Evolutionary conservation across 1,139 yeast genomes (phyloP), one percentile per base, ranked within the genome.

Genomic region (Nakaseomyces nivariensis): DNA sequence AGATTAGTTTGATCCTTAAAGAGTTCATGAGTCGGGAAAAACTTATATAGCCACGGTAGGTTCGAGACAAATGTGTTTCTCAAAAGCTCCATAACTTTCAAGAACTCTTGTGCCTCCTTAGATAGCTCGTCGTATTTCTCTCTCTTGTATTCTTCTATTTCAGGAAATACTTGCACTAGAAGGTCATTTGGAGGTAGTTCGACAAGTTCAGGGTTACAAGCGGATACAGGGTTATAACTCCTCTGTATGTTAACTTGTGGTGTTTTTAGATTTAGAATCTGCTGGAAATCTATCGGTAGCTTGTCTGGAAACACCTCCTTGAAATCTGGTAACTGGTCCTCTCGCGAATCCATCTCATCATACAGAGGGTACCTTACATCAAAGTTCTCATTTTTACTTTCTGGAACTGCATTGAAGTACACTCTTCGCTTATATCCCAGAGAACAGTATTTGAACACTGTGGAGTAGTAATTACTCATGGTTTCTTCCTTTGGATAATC

Each of bases 21-120:
- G 5, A 64, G 50, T 37, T 62, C 66, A 49, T 63, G 66, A 34
- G 56, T 51, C 1, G 67, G 67, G 51, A 62, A 64, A 37, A 56
- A 48, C 33, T 57, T 55, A 48, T 52, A 57, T 8, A 64, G 52
- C 45, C 60, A 51, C 4, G 68, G 68, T 43, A 64, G 49, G 46
- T 57, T 58, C 29, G 48, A 29, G n/a, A 64, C 53, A 4, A 64
- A 45, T n/a, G 52, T 49, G 8, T 52, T 49, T 41, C 67, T 56
- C 40, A 64, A 45, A 4, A 51, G 43, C 29, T 59, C 60, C 47
- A 63, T 51, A n/a, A 60, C 42, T 7, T 51, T 48, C 10, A 63
- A 46, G 44, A 64, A 54, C 8, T 53, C 50, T 45, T 53, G 49
- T 3, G 62, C 54, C 24, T 52, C 53, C 5, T 37, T 17, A 5